Base-by-base conservation (phyloP, 371 early-diverging fungal species). In the Dichotomocladium elegans region DNA sequence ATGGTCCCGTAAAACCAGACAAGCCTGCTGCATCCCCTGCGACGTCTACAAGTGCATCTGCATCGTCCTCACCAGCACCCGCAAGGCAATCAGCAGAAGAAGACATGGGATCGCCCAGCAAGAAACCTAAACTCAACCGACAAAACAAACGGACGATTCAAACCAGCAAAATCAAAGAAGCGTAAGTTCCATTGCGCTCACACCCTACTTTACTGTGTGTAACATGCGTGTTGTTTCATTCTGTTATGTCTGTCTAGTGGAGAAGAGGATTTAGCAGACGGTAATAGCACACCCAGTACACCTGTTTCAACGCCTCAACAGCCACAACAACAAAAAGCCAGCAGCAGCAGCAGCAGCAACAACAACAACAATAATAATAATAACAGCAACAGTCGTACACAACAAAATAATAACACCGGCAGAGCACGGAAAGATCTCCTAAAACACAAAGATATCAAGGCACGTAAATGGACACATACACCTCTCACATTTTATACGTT, bases 401-500 rank as follows among this genome's bases (percentile, higher is more conserved):
- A 35, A 12, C 3, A n/a, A 4, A 29, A 52, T 43, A 30, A 41
- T 26, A 26, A 28, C 31, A 30, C 42, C 7, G 31, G 33, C 47
- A 46, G 29, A 14, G 15, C 47, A 21, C 35, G 55, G 27, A 69
- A 60, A 43, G 68, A 67, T 19, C 52, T 74, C n/a, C 35, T 70
- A 21, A 64, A 64, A 40, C 50, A 69, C 40, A 74, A 70, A 29
- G 74, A 69, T 30, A 54, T 57, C 37, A 64, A 66, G 30, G 58
- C 64, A 6, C 67, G 74, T 34, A 46, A 45, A 27, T 74, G 74
- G 74, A 50, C 19, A 15, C 49, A 30, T 15, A 51, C 58, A 15
- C 64, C 63, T 25, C 41, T 74, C 8, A 51, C 53, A 10, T 74
- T 74, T 34, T 55, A 64, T 35, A 74, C 70, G 10, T 47, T 74